These are phyloP conservation scores for Penicillium paxilli DNA, from an alignment of 495 filamentous ascomycete genomes.

Conservation along the genomic window DNA sequence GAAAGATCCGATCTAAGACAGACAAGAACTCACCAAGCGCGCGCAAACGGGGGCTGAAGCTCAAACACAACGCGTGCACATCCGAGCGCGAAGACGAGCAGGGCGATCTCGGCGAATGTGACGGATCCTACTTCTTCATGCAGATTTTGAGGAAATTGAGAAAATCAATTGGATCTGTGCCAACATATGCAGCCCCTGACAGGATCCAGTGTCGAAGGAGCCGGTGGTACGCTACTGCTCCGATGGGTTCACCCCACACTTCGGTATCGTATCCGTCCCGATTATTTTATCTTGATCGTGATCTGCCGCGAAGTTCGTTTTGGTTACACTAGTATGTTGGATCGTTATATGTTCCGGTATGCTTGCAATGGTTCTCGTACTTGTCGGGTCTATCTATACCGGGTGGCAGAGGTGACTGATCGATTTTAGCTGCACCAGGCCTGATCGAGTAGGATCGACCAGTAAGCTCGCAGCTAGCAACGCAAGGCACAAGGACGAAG, in stretches of 20 bases:
- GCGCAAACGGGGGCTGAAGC: slow-evolving; percentile 32
- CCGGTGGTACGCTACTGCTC: background rate
- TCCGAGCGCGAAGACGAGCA: background rate
- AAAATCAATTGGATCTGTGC: background rate
- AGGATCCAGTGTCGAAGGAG: background rate
- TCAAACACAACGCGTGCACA: slow-evolving; percentile 32
- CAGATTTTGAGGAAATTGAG: background rate
- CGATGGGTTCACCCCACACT: background rate
- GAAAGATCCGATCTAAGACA: no score
- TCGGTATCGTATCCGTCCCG: background rate
- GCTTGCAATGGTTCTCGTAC: background rate
- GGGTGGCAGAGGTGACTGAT: background rate
- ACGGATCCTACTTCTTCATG: background rate
- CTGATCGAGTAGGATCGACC: background rate
- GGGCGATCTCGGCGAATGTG: background rate
- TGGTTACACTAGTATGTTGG: background rate
- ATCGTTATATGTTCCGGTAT: background rate
- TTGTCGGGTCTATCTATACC: background rate
- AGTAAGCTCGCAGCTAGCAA: slow-evolving; percentile 20
- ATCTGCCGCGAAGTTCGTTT: no score
- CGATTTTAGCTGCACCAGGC: background rate
- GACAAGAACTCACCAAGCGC: slow-evolving; percentile 30
- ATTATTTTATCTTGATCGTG: background rate
- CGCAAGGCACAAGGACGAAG: slow-evolving; percentile 27
- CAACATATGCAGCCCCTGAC: background rate